Evolutionary conservation across 495 filamentous ascomycete species (phyloP).

Genomic region (Penicillium maclennaniae): DNA sequence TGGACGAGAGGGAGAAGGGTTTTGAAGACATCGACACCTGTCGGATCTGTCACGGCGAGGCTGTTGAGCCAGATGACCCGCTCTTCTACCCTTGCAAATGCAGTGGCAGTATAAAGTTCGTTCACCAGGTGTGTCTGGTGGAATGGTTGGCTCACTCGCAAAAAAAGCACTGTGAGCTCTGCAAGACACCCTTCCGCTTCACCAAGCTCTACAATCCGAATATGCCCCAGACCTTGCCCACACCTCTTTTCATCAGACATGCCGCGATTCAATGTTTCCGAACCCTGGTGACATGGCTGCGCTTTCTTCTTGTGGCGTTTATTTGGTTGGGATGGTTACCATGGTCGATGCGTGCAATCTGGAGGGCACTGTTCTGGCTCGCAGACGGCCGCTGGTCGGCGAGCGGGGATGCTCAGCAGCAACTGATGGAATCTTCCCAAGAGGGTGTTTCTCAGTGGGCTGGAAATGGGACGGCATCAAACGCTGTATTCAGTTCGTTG

Average conservation of each 20-base stretch:
- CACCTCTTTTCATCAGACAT: constrained; percentile 73
- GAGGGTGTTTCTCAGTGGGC: constrained; percentile 18
- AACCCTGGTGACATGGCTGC: constrained; percentile 69
- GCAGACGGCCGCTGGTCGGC: constrained; percentile 85
- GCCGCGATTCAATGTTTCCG: constrained; percentile 65
- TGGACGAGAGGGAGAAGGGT: constrained; percentile 40
- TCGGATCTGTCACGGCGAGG: constrained; percentile 92
- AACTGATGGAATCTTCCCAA: constrained; percentile 12
- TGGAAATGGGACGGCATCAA: constrained; percentile 38
- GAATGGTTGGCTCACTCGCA: constrained; percentile 97
- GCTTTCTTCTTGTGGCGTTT: constrained; percentile 71
- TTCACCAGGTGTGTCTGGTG: constrained; percentile 96
- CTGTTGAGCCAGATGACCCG: constrained; percentile 67
- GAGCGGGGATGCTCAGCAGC: constrained; percentile 26
- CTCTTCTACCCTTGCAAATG: constrained; percentile 98
- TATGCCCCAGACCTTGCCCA: constrained; percentile 82
- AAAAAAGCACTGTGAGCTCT: constrained; percentile 98
- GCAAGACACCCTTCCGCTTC: constrained; percentile 96
- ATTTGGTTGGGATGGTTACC: constrained; percentile 89
- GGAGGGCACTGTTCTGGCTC: constrained; percentile 91
- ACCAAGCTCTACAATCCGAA: constrained; percentile 93
- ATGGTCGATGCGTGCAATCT: constrained; percentile 85
- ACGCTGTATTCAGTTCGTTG: constrained; percentile 13
- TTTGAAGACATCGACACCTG: constrained; percentile 69
- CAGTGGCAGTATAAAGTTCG: constrained; percentile 95